These are phyloP conservation scores for Penicillium manginii DNA, from an alignment of 495 filamentous ascomycete species.

Conservation along the genomic window DNA sequence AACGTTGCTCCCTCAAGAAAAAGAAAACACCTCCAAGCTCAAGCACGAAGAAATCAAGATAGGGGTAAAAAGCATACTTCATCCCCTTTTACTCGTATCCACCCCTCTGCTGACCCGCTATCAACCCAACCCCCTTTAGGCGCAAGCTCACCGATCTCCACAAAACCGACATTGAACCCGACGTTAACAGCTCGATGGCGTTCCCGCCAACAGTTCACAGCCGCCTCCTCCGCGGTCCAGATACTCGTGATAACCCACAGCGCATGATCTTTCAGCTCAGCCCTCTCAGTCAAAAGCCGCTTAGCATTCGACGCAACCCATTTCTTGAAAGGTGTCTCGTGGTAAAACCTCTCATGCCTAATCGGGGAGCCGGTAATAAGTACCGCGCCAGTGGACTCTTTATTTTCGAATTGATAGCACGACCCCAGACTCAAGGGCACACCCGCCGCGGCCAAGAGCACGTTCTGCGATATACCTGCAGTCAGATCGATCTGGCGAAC, in stretches of 20 bases:
- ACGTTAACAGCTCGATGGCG: slow-evolving; percentile 6
- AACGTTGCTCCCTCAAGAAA: background rate
- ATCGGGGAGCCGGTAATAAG: slow-evolving; percentile 2
- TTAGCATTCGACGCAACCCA: slow-evolving; percentile 9
- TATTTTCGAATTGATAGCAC: slow-evolving; percentile 2
- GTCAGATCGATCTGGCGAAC: background rate
- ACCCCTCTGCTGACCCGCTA: slow-evolving; percentile 5
- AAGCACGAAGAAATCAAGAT: background rate
- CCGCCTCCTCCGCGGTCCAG: slow-evolving; percentile 7
- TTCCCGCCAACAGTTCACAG: slow-evolving; percentile 12
- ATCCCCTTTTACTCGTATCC: slow-evolving; percentile 8
- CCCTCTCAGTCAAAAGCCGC: background rate
- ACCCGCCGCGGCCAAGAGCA: background rate
- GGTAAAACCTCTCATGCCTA: slow-evolving; percentile 9
- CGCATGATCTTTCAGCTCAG: slow-evolving; percentile 5
- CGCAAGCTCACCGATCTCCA: slow-evolving; percentile 12
- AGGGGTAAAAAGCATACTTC: background rate
- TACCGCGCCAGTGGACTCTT: background rate
- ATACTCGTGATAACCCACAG: slow-evolving; percentile 13
- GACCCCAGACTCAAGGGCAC: background rate
- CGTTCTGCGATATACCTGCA: background rate
- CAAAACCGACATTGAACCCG: slow-evolving; percentile 11
- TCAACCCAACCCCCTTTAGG: slow-evolving; percentile 9
- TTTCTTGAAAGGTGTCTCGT: slow-evolving; percentile 4
- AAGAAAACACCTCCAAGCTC: background rate